phyloP scores from a whole-genome alignment of 805 yeast species.

The Yarrowia divulgata region DNA sequence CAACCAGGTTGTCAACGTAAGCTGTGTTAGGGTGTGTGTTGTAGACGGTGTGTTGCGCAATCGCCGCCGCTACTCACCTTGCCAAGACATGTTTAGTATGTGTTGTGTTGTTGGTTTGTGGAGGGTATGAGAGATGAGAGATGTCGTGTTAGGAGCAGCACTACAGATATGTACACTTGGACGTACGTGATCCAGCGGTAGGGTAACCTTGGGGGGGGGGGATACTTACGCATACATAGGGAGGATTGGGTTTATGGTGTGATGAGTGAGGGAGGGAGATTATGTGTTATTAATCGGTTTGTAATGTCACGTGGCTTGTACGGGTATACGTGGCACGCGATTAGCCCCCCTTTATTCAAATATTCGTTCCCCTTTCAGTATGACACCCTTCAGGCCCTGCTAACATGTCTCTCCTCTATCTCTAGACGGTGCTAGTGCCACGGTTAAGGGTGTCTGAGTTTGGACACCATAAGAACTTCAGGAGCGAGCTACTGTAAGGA shows the following conservation, averaged over 20 bases:
- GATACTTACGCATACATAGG: no score
- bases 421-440: not conserved
- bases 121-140: slow-evolving; percentile 3
- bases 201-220: slow-evolving; percentile 23
- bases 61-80: slow-evolving; percentile 45
- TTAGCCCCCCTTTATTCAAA: no score
- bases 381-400: no score
- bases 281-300: no score
- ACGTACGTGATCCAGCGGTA: slow-evolving; percentile 27
- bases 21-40: slow-evolving; percentile 57
- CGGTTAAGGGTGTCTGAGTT: not conserved
- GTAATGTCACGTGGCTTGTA: not conserved
- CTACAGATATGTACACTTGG: slow-evolving; percentile 31
- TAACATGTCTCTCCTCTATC: not conserved
- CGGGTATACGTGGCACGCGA: no score
- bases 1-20: slow-evolving; percentile 90
- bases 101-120: slow-evolving; percentile 6
- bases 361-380: no score
- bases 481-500: no score
- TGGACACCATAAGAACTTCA: no score
- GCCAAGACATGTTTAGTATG: slow-evolving; percentile 48
- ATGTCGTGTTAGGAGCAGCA: slow-evolving; percentile 7
- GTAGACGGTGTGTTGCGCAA: no score
- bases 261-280: not conserved
- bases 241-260: slow-evolving; percentile 1